These are phyloP conservation scores for Apiospora sp. DNA, from an alignment of 2,329 filamentous ascomycete species.

Conservation along the genomic window DNA sequence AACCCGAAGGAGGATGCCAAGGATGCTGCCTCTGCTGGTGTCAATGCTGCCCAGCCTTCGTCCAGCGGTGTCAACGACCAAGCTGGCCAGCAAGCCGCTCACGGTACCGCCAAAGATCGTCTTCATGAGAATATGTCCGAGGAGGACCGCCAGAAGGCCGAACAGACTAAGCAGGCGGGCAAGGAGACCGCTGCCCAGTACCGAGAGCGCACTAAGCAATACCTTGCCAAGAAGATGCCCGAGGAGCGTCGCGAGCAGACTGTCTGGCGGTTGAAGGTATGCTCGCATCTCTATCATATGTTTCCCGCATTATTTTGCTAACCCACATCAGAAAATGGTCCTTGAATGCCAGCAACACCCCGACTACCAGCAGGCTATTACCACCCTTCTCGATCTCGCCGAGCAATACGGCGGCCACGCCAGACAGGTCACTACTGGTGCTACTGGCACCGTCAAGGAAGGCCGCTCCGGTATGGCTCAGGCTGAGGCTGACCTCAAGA, in stretches of 20 bases:
- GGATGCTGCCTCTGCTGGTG: slow-evolving; percentile 61
- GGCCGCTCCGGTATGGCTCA: slow-evolving; percentile 71
- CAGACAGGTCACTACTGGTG: slow-evolving; percentile 68
- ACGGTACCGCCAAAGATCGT: slow-evolving; percentile 57
- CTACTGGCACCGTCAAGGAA: slow-evolving; percentile 74
- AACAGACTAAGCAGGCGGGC: slow-evolving; percentile 56
- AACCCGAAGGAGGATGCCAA: slow-evolving; percentile 65
- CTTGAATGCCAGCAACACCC: slow-evolving; percentile 95
- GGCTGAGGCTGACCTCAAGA: slow-evolving; percentile 84
- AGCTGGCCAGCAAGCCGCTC: slow-evolving; percentile 37
- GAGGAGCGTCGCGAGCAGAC: slow-evolving; percentile 92
- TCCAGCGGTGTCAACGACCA: slow-evolving; percentile 37
- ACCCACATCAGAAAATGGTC: slow-evolving; percentile 79
- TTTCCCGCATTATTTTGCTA: slow-evolving; percentile 27
- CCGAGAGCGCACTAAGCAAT: slow-evolving; percentile 65
- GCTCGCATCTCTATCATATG: neutral
- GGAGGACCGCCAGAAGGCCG: slow-evolving; percentile 60
- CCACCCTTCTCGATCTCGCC: slow-evolving; percentile 83
- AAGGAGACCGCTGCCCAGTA: slow-evolving; percentile 52
- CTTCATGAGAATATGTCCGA: slow-evolving; percentile 70
- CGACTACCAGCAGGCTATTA: slow-evolving; percentile 92
- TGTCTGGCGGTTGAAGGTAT: slow-evolving; percentile 80
- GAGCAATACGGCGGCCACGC: slow-evolving; percentile 85
- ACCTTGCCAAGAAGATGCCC: slow-evolving; percentile 86
- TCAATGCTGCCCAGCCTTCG: slow-evolving; percentile 47